Percentiles rank a stretch among this genome's conserved stretches.
Conservation (phyloP, 192 early-diverging fungal genomes). For the Gigaspora rosea region DNA sequence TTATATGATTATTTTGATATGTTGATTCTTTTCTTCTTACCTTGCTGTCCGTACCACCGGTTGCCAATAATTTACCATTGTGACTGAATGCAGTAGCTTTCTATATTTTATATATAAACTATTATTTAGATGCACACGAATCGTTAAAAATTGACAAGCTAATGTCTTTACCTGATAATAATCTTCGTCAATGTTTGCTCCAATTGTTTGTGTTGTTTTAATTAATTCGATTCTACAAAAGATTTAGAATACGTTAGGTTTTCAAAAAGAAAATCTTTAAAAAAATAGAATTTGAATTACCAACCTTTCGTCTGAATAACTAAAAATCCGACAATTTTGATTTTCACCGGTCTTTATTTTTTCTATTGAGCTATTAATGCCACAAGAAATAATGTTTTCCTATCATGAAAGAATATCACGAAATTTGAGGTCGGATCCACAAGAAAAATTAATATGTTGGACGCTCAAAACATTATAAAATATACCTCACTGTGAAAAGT, state of each 20-base stretch:
- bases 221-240: constrained; percentile 41
- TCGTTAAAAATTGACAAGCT: background rate
- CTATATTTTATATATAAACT: constrained; percentile 32
- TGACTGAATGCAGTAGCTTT: constrained; percentile 63
- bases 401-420: constrained; percentile 28
- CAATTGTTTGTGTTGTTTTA: constrained; percentile 41
- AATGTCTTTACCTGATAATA: constrained; percentile 56
- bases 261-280: background rate
- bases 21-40: constrained; percentile 34
- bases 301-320: constrained; percentile 53
- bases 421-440: background rate
- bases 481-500: constrained; percentile 77
- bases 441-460: background rate
- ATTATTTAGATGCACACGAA: background rate
- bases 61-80: constrained; percentile 65
- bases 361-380: constrained; percentile 68
- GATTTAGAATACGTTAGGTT: background rate
- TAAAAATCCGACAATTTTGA: constrained; percentile 78
- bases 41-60: constrained; percentile 72
- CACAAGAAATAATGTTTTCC: constrained; percentile 63
- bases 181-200: constrained; percentile 52
- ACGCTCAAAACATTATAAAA: background rate
- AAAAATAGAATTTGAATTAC: background rate
- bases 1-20: too few species aligned
- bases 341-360: constrained; percentile 71